These are phyloP conservation scores for Albophoma yamanashiensis DNA, from an alignment of 2,329 filamentous ascomycete species.

Conservation along the genomic window DNA sequence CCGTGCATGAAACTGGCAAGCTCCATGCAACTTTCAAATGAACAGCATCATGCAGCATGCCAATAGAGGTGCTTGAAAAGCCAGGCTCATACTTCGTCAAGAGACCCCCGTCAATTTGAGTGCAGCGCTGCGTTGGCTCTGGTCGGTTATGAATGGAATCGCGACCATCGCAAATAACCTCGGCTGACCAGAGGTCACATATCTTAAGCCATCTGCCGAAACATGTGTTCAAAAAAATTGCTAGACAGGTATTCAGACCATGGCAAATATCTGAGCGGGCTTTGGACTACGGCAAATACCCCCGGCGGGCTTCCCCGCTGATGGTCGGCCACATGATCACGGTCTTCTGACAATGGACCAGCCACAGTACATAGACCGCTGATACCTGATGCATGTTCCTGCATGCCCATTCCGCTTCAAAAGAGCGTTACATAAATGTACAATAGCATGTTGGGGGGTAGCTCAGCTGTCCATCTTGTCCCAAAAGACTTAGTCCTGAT, in stretches of 20 bases:
- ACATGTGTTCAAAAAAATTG: background rate
- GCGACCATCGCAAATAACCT: background rate
- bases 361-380: background rate
- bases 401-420: background rate
- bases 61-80: background rate
- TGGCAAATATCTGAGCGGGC: background rate
- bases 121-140: background rate
- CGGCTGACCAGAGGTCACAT: background rate
- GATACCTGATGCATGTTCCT: background rate
- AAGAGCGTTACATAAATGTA: background rate
- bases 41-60: no score
- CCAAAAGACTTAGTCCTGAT: background rate
- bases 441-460: background rate
- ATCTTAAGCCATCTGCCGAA: background rate
- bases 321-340: background rate
- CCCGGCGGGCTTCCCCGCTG: background rate
- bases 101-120: background rate
- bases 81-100: background rate
- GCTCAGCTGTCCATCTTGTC: background rate
- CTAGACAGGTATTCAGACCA: background rate
- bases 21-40: background rate
- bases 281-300: no score
- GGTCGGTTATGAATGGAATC: background rate
- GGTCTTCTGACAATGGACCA: background rate
- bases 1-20: background rate